These are phyloP conservation scores for Mucor mucedo DNA, from an alignment of 371 early-diverging fungal genomes.

Conservation along the genomic window DNA sequence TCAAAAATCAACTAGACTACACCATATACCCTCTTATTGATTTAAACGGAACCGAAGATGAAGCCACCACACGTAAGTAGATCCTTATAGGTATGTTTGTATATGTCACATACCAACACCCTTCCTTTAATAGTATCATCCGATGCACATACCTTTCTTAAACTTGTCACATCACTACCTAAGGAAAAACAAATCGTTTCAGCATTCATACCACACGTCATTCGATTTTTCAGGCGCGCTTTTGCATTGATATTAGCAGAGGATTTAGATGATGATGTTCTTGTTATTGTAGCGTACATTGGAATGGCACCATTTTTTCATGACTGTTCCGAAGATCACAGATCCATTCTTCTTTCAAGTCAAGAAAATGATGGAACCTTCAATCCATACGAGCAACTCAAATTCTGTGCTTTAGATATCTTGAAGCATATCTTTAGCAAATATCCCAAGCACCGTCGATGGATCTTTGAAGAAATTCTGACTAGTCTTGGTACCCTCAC, in stretches of 20 bases:
- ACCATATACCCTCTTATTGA: conserved; percentile 49
- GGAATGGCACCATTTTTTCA: conserved; percentile 50
- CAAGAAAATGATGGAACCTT: conserved; percentile 23
- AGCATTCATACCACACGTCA: conserved; percentile 29
- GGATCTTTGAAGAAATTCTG: conserved; percentile 88
- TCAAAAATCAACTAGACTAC: conserved; percentile 39
- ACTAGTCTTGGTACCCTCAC: conserved; percentile 71
- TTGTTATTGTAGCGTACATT: conserved; percentile 45
- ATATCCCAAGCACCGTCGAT: conserved; percentile 68
- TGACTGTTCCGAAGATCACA: conserved; percentile 30
- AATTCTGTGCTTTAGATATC: conserved; percentile 51
- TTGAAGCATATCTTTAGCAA: conserved; percentile 65
- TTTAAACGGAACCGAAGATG: conserved; percentile 29
- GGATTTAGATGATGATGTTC: conserved; percentile 41
- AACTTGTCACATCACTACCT: conserved; percentile 23
- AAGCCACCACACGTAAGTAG: conserved; percentile 30
- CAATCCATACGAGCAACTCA: conserved; percentile 55
- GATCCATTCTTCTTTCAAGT: conserved; percentile 14
- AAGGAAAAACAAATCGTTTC: conserved; percentile 22
- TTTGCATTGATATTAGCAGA: conserved; percentile 28
- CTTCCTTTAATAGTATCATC: conserved; percentile 24
- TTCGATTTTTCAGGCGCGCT: conserved; percentile 34
- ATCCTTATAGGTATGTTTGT: neutral
- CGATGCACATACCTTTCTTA: conserved; percentile 24
- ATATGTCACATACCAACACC: neutral